Percentiles rank a stretch among this genome's conserved stretches.
These are phyloP conservation scores for Boletellus deceptivus DNA, from an alignment of 1,284 basidiomycete genomes.

Conservation along the genomic window DNA sequence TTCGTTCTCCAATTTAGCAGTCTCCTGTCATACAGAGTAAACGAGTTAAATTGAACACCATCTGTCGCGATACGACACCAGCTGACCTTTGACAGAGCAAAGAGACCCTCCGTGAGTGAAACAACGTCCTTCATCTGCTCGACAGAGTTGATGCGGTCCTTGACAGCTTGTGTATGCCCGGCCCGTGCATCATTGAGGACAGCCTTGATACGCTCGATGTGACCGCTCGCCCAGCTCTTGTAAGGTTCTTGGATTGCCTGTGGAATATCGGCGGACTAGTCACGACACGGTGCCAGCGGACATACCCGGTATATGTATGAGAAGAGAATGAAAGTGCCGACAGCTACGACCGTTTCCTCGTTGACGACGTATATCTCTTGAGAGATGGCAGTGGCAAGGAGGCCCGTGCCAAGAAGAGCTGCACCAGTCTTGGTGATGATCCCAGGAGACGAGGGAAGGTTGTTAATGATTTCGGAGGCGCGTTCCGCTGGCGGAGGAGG, in stretches of 20 bases:
- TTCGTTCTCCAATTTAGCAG: conserved; percentile 86
- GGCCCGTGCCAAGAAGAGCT: conserved; percentile 87
- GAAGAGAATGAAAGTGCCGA: conserved; percentile 87
- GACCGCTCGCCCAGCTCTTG: conserved; percentile 87
- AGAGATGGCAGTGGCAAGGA: conserved; percentile 91
- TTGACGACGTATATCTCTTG: conserved; percentile 98
- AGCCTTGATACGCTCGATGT: conserved; percentile 81
- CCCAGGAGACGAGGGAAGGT: conserved; percentile 85
- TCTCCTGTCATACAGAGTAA: conserved; percentile 60
- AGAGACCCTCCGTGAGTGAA: conserved; percentile 85
- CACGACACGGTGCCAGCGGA: conserved; percentile 6
- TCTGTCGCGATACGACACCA: not conserved
- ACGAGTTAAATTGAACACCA: not conserved
- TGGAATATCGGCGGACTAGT: not conserved
- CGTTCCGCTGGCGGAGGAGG: conserved; percentile 82
- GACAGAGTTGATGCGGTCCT: conserved; percentile 90
- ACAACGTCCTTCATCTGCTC: conserved; percentile 94
- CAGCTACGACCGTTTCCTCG: conserved; percentile 85
- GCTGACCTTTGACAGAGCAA: conserved; percentile 85
- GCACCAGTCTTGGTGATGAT: conserved; percentile 94
- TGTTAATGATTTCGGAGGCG: conserved; percentile 89
- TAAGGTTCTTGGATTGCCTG: conserved; percentile 71
- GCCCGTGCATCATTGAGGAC: conserved; percentile 83
- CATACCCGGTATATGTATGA: conserved; percentile 80
- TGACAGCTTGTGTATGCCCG: conserved; percentile 92